phyloP scores from a whole-genome alignment of 2,329 filamentous ascomycete genomes.

The Chaetomium olivaceum region DNA sequence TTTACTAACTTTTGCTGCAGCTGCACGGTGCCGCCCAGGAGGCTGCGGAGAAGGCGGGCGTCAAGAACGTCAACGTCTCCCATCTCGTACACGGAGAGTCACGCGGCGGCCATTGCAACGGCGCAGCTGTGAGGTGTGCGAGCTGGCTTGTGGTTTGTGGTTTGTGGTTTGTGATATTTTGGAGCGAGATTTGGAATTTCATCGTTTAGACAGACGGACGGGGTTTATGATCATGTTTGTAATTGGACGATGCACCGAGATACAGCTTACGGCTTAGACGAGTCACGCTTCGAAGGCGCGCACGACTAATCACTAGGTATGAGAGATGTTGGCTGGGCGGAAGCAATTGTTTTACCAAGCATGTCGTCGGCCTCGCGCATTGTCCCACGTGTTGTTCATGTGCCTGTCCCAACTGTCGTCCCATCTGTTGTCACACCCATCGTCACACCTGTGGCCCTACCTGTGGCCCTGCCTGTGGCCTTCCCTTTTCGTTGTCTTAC shows the following conservation, averaged over 20 bases:
- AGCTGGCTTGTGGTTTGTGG: not conserved
- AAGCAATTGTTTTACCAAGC: not conserved
- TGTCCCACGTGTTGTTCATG: not conserved
- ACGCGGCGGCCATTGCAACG: conserved; percentile 92
- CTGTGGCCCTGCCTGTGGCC: no score
- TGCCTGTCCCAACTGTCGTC: no score
- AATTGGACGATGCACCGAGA: not conserved
- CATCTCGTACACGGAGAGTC: conserved; percentile 92
- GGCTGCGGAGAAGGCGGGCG: conserved; percentile 81
- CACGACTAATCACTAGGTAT: not conserved
- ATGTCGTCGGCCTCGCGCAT: not conserved
- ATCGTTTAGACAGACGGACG: conserved; percentile 3
- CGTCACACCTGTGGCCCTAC: no score
- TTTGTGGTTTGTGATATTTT: not conserved
- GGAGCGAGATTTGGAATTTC: not conserved
- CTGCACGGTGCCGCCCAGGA: conserved; percentile 81
- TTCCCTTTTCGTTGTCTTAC: no score
- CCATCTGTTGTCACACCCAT: no score
- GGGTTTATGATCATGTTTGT: conserved; percentile 12
- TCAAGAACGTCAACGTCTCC: conserved; percentile 90
- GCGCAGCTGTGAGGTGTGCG: conserved; percentile 58
- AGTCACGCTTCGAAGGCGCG: not conserved
- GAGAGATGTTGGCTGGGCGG: not conserved
- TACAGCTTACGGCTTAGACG: not conserved
- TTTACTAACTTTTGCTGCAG: conserved; percentile 46